Base-by-base conservation (phyloP, 768 basidiomycete genomes). In the Stropharia rugosoannulata region DNA sequence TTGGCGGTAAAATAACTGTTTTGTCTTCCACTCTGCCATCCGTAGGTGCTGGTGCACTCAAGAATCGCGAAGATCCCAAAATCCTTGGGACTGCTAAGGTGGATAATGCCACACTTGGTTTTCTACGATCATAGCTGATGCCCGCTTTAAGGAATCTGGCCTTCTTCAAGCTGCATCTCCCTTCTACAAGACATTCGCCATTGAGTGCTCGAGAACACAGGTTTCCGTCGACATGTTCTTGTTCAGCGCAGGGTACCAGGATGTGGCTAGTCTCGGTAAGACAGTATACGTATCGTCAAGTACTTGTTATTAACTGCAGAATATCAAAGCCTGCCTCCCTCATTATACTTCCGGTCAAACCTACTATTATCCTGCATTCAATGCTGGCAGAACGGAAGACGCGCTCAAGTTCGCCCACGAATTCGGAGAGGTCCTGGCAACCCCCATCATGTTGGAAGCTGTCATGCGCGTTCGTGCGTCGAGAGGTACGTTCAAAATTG, bases 171-270 rank as follows among this genome's bases (percentile, higher is more conserved):
- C 97, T n/a, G 94, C 91, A 0, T 90, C 89, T 15, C 83, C 89
- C 3, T 99, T 96, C 78, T 98, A 98, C 80, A 99, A 99, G 79
- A 93, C 92, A 0, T 98, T 98, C 62, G 95, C 97, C 15, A 99
- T 98, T 65, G 97, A 98, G 63, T 98, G 96, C 68, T 98, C 96
- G 11, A 86, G 95, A 55, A 87, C 92, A 4, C 97, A 98, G 71
- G 93, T 99, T 43, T 93, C 95, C 0, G 96, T 98, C 56, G 96
- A 98, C 70, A 98, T 99, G 96, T 98, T 98, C 87, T 78, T 99
- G 55, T 98, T 98, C 78, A 92, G 92, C 61, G 80, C 93, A 7
- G 78, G 80, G 16, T 99, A 98, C 68, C 95, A 95, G 62, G 97
- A 98, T 72, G 93, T 98, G 42, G 94, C 97, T 1, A 94, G 87